Base-by-base conservation (phyloP, 2,329 filamentous ascomycete species). In the Chaetomium strumarium region DNA sequence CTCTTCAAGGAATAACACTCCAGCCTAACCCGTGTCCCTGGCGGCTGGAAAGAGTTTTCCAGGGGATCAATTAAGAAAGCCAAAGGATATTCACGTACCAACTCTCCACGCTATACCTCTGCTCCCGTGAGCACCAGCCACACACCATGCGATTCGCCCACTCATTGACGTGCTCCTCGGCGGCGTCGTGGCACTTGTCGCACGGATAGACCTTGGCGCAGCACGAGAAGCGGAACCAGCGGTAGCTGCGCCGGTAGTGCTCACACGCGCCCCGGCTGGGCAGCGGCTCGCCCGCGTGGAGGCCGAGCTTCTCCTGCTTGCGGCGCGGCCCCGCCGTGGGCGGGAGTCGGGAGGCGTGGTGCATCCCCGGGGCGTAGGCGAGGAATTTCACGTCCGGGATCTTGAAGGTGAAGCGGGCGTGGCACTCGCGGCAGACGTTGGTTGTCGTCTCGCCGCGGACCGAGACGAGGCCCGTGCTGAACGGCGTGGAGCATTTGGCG, bases 141-240 rank as follows among this genome's bases (percentile, higher is more conserved):
- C 87, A 92, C 34, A 92, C 81, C 87, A 93, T 93, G 45, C 88
- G 76, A 63, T 85, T 89, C 8, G 89, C 89, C 76, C 88, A 89
- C 70, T 93, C 89, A 58, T 88, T 84, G 8, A 79, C 72, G 70
- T 95, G 89, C 46, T 86, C 83, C 60, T 83, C 81, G 10, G 71
- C 77, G 14, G 72, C 77, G 66, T 93, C 88, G 63, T 95, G 89
- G 69, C 89, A 95, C 70, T 78, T 80, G 63, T 85, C 81, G 66
- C 81, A 85, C n/a, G 80, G 64, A 60, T 81, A 73, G 36, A 84
- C 79, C 52, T 75, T 74, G 46, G 67, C 68, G 66, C 80, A 84
- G 69, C 81, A 84, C 56, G 77, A 78, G 71, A 85, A 85, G 14
- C 81, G 73, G 68, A 85, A 85, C 81, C 81, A 85, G 8, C 81